Percentiles rank a stretch among this genome's conserved stretches.
phyloP scores from a whole-genome alignment of 306 rosid genomes.

The Styphnolobium japonicum region DNA sequence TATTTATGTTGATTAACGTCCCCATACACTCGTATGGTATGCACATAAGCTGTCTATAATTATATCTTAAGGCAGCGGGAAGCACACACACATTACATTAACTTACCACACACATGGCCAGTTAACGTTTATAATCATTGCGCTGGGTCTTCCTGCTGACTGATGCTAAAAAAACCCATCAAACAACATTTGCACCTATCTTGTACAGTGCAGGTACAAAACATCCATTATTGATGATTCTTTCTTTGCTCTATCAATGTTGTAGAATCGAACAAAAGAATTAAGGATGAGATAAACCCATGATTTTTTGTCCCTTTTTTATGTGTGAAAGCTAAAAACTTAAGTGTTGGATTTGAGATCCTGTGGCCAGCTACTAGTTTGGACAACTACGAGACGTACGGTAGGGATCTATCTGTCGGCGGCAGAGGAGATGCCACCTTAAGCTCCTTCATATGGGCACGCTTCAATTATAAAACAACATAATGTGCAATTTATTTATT shows the following conservation, averaged over 20 bases:
- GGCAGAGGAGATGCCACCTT: conserved; percentile 44
- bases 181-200: conserved; percentile 28
- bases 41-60: conserved; percentile 9
- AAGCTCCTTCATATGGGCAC: conserved; percentile 27
- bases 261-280: conserved; percentile 27
- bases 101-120: conserved; percentile 46
- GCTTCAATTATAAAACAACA: conserved; percentile 29
- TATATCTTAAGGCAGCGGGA: neutral
- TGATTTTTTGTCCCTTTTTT: conserved; percentile 18
- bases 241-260: conserved; percentile 16
- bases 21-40: conserved; percentile 12
- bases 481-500: conserved; percentile 19
- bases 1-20: neutral
- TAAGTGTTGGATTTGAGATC: conserved; percentile 39
- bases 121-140: conserved; percentile 49
- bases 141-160: conserved; percentile 36
- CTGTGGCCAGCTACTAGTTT: conserved; percentile 28
- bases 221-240: conserved; percentile 33
- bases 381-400: conserved; percentile 45
- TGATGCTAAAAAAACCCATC: conserved; percentile 29
- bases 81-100: neutral
- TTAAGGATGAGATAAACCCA: conserved; percentile 32
- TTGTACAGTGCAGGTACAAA: conserved; percentile 28
- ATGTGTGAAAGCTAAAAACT: neutral
- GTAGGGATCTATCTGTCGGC: conserved; percentile 64